phyloP scores from a whole-genome alignment of 2,329 filamentous ascomycete genomes.

The Aureobasidium sp. region DNA sequence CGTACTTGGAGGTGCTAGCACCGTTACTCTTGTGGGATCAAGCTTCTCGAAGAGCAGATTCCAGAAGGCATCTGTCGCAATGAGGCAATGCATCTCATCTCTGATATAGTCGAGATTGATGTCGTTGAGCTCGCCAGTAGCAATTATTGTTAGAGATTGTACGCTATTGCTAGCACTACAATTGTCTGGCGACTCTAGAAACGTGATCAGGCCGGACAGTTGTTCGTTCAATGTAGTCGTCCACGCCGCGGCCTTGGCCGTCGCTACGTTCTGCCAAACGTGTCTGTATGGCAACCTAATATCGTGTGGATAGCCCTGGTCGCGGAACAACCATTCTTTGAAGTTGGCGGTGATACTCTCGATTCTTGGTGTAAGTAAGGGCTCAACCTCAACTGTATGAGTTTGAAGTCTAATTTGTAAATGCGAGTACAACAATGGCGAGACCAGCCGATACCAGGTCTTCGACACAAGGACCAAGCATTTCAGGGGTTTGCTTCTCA shows the following conservation, averaged over 20 bases:
- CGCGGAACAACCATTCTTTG: background rate
- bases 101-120: slow-evolving; percentile 1
- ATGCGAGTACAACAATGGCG: slow-evolving; percentile 49
- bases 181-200: background rate
- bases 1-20: slow-evolving; percentile 50
- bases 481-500: slow-evolving; percentile 40
- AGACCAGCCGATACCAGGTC: slow-evolving; percentile 43
- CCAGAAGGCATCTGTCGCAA: slow-evolving; percentile 8
- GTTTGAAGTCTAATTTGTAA: slow-evolving; percentile 17
- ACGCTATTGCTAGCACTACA: background rate
- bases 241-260: background rate
- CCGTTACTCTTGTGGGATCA: slow-evolving; percentile 27
- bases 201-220: background rate
- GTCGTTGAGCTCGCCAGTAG: slow-evolving; percentile 6
- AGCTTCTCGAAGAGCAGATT: slow-evolving; percentile 16
- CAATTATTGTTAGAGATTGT: background rate
- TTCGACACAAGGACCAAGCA: slow-evolving; percentile 45
- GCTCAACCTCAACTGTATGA: background rate
- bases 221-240: background rate
- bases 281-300: background rate
- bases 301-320: background rate
- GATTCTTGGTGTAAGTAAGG: background rate
- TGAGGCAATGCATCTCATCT: slow-evolving; percentile 9
- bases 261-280: background rate
- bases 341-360: background rate